These are phyloP conservation scores for Hymenochaete sp. DNA, from an alignment of 1,284 basidiomycete species.

Conservation along the genomic window DNA sequence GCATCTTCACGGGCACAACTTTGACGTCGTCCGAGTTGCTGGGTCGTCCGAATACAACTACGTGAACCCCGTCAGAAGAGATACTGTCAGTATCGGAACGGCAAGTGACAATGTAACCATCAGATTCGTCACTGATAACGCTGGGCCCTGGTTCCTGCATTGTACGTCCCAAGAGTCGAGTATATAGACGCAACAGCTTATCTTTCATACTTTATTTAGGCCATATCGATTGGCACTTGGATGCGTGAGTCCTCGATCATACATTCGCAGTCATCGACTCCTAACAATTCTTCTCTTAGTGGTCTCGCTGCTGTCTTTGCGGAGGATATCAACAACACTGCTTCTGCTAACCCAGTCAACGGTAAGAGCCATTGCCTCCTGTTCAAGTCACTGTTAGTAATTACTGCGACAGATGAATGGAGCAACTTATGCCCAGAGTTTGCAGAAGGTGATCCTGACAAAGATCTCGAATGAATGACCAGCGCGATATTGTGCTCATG, in stretches of 20 bases:
- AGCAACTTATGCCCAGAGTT: slow-evolving; percentile 22
- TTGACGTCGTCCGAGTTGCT: slow-evolving; percentile 29
- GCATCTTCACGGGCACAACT: slow-evolving; percentile 38
- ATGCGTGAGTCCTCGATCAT: slow-evolving; percentile 1
- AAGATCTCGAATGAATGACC: not conserved
- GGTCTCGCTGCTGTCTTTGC: slow-evolving; percentile 37
- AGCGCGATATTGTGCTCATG: too few relatives aligned
- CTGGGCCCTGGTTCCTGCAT: slow-evolving; percentile 27
- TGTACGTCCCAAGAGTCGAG: not conserved
- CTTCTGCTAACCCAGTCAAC: slow-evolving; percentile 20
- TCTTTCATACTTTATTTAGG: slow-evolving; percentile 26
- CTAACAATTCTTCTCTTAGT: slow-evolving; percentile 24
- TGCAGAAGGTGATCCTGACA: slow-evolving; percentile 14
- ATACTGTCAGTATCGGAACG: slow-evolving; percentile 28
- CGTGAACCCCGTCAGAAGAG: slow-evolving; percentile 32
- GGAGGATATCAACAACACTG: slow-evolving; percentile 26
- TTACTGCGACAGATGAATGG: slow-evolving; percentile 21
- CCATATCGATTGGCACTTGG: slow-evolving; percentile 23
- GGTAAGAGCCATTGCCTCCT: slow-evolving; percentile 19
- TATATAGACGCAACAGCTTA: not conserved
- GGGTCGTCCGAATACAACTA: slow-evolving; percentile 25
- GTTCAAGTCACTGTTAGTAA: not conserved
- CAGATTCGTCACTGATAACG: slow-evolving; percentile 38
- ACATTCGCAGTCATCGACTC: slow-evolving; percentile 23
- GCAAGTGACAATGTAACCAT: slow-evolving; percentile 31